phyloP scores from a whole-genome alignment of 2,329 filamentous ascomycete species.

The Aspergillus oerlinghausenensis region DNA sequence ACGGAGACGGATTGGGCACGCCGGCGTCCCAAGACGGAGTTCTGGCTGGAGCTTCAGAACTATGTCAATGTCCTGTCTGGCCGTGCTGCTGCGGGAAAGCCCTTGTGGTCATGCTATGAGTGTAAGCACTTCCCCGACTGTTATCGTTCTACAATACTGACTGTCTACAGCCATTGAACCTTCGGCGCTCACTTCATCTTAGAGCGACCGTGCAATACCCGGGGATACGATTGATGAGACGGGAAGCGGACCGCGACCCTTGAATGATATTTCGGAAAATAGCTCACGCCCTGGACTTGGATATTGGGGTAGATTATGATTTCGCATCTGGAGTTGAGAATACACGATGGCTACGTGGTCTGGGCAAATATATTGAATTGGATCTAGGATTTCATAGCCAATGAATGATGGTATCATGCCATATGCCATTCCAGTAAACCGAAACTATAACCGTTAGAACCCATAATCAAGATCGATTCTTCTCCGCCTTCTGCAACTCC shows the following conservation, averaged over 20 bases:
- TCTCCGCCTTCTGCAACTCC: conserved; percentile 39
- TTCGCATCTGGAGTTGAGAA: not conserved
- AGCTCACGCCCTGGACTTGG: not conserved
- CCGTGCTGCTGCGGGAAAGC: conserved; percentile 45
- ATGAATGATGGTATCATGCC: not conserved
- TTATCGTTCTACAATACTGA: not conserved
- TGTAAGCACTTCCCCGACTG: conserved; percentile 6
- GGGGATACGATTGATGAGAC: not conserved
- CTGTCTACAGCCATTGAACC: not conserved
- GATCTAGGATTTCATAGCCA: not conserved
- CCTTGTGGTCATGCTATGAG: conserved; percentile 27
- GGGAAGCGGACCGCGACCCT: not conserved
- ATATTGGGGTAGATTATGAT: not conserved
- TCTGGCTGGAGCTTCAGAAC: conserved; percentile 76
- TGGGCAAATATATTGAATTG: not conserved
- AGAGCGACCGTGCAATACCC: not conserved
- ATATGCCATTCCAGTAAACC: too few species aligned
- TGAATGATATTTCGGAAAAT: not conserved
- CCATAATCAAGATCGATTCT: not conserved
- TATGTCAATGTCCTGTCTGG: conserved; percentile 83
- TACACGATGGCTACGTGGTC: not conserved
- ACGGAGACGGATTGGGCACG: conserved; percentile 91
- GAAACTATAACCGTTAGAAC: not conserved
- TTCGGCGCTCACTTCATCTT: not conserved
- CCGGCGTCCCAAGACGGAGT: conserved; percentile 74